Conservation (phyloP, 1,284 basidiomycete species). For the Phaffia rhodozyma region DNA sequence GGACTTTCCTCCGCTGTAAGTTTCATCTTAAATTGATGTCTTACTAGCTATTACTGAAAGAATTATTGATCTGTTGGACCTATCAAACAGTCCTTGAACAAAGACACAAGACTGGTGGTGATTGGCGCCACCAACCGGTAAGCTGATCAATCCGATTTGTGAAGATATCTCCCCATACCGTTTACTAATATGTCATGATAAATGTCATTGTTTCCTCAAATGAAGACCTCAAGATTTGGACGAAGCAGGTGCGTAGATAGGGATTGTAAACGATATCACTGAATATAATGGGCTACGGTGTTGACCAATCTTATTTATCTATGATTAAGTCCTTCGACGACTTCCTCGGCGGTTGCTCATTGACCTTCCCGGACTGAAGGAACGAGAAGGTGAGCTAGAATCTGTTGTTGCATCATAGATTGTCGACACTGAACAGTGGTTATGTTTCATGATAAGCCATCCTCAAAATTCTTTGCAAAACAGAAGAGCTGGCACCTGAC, state of each 20-base stretch:
- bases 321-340: constrained; percentile 52
- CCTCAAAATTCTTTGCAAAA: constrained; percentile 63
- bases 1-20: constrained; percentile 47
- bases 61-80: too few relatives aligned
- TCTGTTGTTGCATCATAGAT: neutral
- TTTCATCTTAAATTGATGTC: too few relatives aligned
- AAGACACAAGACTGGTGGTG: constrained; percentile 73
- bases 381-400: constrained; percentile 55
- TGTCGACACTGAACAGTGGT: constrained; percentile 8
- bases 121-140: constrained; percentile 84
- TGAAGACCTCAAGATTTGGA: constrained; percentile 65
- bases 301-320: neutral
- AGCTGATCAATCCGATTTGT: constrained; percentile 23
- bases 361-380: constrained; percentile 68
- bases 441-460: constrained; percentile 48
- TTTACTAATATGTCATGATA: neutral
- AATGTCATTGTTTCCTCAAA: neutral
- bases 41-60: too few relatives aligned
- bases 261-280: too few relatives aligned
- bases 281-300: neutral
- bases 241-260: constrained; percentile 42
- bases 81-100: constrained; percentile 41
- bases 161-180: too few relatives aligned
- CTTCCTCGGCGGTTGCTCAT: constrained; percentile 70
- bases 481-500: constrained; percentile 58